Conservation (phyloP, 169 alveolate genomes). For the Sarcocystis neurona region DNA sequence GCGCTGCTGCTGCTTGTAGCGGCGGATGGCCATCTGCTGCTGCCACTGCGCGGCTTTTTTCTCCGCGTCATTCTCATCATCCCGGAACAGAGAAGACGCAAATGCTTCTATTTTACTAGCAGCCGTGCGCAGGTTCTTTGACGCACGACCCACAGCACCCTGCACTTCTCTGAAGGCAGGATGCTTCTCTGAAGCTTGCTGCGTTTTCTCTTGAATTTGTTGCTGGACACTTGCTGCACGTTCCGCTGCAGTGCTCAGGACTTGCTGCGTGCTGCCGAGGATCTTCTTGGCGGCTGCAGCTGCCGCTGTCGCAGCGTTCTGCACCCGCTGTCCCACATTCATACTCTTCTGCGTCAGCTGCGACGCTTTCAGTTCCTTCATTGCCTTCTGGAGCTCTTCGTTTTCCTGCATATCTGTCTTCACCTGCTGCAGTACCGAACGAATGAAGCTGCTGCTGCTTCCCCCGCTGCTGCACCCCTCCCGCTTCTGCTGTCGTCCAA, state of each 20-base stretch:
- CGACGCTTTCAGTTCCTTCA: constrained; percentile 56
- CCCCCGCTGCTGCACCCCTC: not conserved
- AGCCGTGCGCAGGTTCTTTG: not conserved
- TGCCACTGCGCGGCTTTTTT: constrained; percentile 71
- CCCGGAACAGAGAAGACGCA: constrained; percentile 24
- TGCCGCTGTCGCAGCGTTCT: constrained; percentile 39
- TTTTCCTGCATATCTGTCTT: constrained; percentile 58
- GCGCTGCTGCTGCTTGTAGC: constrained; percentile 67
- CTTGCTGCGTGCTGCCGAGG: not conserved
- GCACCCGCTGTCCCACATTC: constrained; percentile 10
- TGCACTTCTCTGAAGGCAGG: not conserved
- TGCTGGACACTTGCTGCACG: constrained; percentile 10
- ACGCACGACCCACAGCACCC: not conserved
- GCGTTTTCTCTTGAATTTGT: constrained; percentile 32
- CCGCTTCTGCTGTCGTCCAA: not conserved
- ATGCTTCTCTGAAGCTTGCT: constrained; percentile 1
- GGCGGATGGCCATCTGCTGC: constrained; percentile 72
- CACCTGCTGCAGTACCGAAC: constrained; percentile 62
- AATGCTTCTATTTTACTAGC: constrained; percentile 6
- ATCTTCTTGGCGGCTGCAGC: constrained; percentile 36
- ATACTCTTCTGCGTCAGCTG: constrained; percentile 38
- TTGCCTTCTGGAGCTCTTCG: constrained; percentile 59
- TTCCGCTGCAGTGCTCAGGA: constrained; percentile 12
- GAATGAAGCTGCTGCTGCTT: constrained; percentile 45
- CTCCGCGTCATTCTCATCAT: constrained; percentile 57